Evolutionary conservation across 108 stramenopile species (phyloP).

Genomic region (Cyclotella distinguenda): DNA sequence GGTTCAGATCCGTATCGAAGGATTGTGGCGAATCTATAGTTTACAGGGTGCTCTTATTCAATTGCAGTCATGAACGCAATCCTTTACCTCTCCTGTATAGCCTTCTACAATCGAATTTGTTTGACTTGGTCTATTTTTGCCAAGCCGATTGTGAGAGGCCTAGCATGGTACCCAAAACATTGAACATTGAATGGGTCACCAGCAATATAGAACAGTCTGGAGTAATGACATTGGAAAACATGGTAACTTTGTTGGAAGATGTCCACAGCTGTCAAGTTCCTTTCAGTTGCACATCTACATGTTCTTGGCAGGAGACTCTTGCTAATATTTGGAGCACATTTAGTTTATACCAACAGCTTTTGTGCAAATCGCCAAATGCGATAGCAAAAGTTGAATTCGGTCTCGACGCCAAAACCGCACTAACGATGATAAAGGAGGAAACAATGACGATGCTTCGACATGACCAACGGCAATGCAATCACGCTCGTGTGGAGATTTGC

Average conservation of each 20-base stretch:
- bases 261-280: not conserved
- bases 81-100: constrained; percentile 65
- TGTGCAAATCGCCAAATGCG: not conserved
- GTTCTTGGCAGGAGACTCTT: constrained; percentile 33
- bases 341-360: constrained; percentile 5
- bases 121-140: constrained; percentile 68
- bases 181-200: constrained; percentile 45
- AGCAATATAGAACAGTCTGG: not conserved
- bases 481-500: constrained; percentile 47
- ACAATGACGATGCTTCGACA: constrained; percentile 7
- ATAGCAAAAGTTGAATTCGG: constrained; percentile 15
- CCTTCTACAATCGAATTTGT: constrained; percentile 27
- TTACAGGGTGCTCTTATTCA: constrained; percentile 62
- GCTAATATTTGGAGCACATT: constrained; percentile 34
- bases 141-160: constrained; percentile 63
- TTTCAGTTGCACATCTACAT: too few species aligned
- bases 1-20: constrained; percentile 45
- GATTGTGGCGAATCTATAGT: not conserved
- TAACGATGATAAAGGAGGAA: constrained; percentile 43
- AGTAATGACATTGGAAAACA: constrained; percentile 10
- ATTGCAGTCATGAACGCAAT: constrained; percentile 84
- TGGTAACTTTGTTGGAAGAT: constrained; percentile 1
- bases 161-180: constrained; percentile 54
- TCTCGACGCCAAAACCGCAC: constrained; percentile 61
- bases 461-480: not conserved